Conservation (phyloP, 225 moss, liverwort and hornwort genomes). For the Thuidium tamariscinum region DNA sequence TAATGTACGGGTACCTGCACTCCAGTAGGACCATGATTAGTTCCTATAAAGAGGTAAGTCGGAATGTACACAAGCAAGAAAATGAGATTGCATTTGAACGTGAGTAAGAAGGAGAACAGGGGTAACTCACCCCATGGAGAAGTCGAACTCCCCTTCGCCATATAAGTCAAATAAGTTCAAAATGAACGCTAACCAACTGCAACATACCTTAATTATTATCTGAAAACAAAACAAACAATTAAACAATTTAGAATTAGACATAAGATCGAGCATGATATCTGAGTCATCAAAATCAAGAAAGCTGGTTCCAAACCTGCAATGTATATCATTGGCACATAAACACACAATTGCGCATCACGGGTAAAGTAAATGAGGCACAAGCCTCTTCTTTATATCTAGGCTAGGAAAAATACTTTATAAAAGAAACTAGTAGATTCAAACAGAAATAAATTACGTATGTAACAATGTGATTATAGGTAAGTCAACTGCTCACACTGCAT, state of each 20-base stretch:
- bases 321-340: background rate
- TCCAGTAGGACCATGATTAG: background rate
- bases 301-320: background rate
- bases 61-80: background rate
- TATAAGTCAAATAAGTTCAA: slow-evolving; percentile 49
- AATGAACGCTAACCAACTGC: slow-evolving; percentile 58
- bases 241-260: background rate
- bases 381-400: background rate
- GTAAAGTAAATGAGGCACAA: background rate
- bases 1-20: slow-evolving; percentile 83
- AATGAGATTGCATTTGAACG: background rate
- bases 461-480: background rate
- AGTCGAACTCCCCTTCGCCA: slow-evolving; percentile 69
- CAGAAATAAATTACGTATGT: background rate
- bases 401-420: background rate
- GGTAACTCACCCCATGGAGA: slow-evolving; percentile 52
- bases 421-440: background rate
- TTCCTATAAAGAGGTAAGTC: background rate
- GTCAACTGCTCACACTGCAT: background rate
- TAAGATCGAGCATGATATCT: background rate
- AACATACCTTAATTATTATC: slow-evolving; percentile 84
- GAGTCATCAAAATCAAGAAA: background rate
- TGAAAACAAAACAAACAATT: background rate
- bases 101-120: background rate
- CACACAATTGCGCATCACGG: background rate